A percentile compares a stretch with the other conserved stretches of the same genome.
Conservation (phyloP, 2,329 filamentous ascomycete genomes). For the Gaeumannomyces sp. region DNA sequence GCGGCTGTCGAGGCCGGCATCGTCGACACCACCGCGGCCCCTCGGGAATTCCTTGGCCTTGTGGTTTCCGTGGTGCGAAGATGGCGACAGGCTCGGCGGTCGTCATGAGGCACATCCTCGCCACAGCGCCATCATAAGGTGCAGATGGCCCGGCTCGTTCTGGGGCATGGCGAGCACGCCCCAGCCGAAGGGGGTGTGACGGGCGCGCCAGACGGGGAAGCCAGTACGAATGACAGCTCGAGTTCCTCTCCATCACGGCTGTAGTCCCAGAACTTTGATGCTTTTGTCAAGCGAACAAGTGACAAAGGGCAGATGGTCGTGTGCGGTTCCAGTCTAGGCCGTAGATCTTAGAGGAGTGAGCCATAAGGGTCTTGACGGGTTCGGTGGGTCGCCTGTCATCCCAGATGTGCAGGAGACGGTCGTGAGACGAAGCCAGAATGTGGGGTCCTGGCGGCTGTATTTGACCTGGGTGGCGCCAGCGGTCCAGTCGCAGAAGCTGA, state of each 20-base stretch:
- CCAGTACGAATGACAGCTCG: slow-evolving; percentile 71
- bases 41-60: slow-evolving; percentile 91
- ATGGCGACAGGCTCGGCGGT: slow-evolving; percentile 45
- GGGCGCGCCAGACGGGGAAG: slow-evolving; percentile 85
- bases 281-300: slow-evolving; percentile 89
- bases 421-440: slow-evolving; percentile 84
- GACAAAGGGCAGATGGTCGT: slow-evolving; percentile 61
- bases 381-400: slow-evolving; percentile 74
- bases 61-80: slow-evolving; percentile 55
- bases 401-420: slow-evolving; percentile 83
- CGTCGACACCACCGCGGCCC: slow-evolving; percentile 60
- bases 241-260: slow-evolving; percentile 41
- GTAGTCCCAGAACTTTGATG: slow-evolving; percentile 92
- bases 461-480: slow-evolving; percentile 93
- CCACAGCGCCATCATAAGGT: slow-evolving; percentile 69
- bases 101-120: slow-evolving; percentile 37
- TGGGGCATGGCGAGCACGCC: slow-evolving; percentile 89
- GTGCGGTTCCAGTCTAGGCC: slow-evolving; percentile 91
- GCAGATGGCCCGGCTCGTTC: slow-evolving; percentile 75
- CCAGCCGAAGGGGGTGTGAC: slow-evolving; percentile 84
- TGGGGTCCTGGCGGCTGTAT: slow-evolving; percentile 86
- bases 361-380: slow-evolving; percentile 77
- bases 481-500: slow-evolving; percentile 88
- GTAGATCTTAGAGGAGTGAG: slow-evolving; percentile 90
- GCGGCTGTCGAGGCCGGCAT: slow-evolving; percentile 68